Base-by-base conservation (phyloP, 805 yeast species). In the Teunomyces panamensis region DNA sequence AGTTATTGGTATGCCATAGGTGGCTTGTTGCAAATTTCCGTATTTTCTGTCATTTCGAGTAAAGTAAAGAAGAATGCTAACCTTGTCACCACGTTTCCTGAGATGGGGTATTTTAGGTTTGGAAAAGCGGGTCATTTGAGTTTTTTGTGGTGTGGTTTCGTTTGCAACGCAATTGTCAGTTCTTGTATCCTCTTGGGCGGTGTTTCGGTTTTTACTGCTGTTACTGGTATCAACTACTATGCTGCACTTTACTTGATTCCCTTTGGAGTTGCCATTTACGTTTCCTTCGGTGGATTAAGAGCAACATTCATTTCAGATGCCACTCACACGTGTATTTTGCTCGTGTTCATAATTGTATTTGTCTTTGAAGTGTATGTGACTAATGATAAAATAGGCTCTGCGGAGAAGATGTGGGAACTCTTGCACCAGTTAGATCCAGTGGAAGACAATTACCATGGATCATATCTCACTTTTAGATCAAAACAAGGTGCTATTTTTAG, bases 1-100 rank as follows among this genome's bases (percentile, higher is more conserved):
- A 49, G 57, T 9, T 63, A 55, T 42, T 55, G 57, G 54, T 63
- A 59, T 51, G 65, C 59, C 2, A 46, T 58, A 4, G 61, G 62
- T 7, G 66, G 66, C 24, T 45, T 57, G 36, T 44, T 58, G 55
- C 42, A 64, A 42, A 67, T 69, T 9, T 58, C 68, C 7, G 66
- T 69, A n/a, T 68, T 69, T 44, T 56, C 68, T 9, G 54, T 67
- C 20, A 60, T 68, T 24, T 71, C 73, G 4, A 56, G 68, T 4
- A 65, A 68, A 35, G 45, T 48, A 33, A 54, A 42, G 62, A 67
- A 54, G 58, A 64, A 28, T 61, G 73, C 72, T 3, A 65, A 65
- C 43, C 47, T 65, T 45, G 69, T 66, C 3, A 66, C 70, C 4
- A 65, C 65, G 3, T 64, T 69, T 50, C 57, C 58, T 2, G 59